Percentiles rank a stretch among this genome's conserved stretches.
phyloP scores from a whole-genome alignment of 805 yeast genomes.

The Diddensiella santjacobensis region DNA sequence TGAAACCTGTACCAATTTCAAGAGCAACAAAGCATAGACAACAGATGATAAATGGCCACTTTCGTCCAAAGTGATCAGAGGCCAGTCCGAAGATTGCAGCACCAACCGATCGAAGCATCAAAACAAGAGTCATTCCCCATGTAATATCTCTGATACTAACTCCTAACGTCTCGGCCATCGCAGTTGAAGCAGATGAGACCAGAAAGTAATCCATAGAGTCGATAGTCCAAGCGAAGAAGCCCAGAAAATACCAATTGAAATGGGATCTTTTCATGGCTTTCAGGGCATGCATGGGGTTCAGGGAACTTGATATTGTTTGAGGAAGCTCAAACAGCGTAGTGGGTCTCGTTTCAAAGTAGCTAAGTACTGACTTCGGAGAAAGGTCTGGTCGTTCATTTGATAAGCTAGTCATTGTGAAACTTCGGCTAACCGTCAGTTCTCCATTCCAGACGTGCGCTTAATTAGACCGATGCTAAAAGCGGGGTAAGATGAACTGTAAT shows the following conservation, averaged over 20 bases:
- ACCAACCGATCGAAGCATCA: slow-evolving; percentile 68
- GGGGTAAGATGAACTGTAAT: too few relatives aligned
- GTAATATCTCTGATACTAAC: slow-evolving; percentile 48
- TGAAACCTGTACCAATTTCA: slow-evolving; percentile 67
- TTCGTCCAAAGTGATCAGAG: slow-evolving; percentile 60
- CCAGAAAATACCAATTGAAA: slow-evolving; percentile 57
- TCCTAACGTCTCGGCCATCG: slow-evolving; percentile 47
- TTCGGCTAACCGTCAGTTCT: too few relatives aligned
- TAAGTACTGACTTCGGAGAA: background rate
- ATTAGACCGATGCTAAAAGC: too few relatives aligned
- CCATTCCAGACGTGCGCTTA: too few relatives aligned
- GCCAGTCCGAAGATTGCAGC: slow-evolving; percentile 61
- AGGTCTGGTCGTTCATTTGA: slow-evolving; percentile 18
- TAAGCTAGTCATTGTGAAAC: too few relatives aligned
- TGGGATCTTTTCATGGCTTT: slow-evolving; percentile 45
- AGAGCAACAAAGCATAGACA: slow-evolving; percentile 48
- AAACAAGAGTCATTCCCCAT: slow-evolving; percentile 68
- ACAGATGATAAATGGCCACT: slow-evolving; percentile 56
- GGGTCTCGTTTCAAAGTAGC: slow-evolving; percentile 14
- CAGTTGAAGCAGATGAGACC: slow-evolving; percentile 50
- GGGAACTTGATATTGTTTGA: slow-evolving; percentile 4
- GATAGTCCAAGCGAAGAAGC: slow-evolving; percentile 61
- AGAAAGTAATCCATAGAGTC: slow-evolving; percentile 69
- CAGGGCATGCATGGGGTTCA: slow-evolving; percentile 62
- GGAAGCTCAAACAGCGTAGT: slow-evolving; percentile 16